These are phyloP conservation scores for Syncephalastrum monosporum DNA, from an alignment of 371 early-diverging fungal genomes.

Conservation along the genomic window DNA sequence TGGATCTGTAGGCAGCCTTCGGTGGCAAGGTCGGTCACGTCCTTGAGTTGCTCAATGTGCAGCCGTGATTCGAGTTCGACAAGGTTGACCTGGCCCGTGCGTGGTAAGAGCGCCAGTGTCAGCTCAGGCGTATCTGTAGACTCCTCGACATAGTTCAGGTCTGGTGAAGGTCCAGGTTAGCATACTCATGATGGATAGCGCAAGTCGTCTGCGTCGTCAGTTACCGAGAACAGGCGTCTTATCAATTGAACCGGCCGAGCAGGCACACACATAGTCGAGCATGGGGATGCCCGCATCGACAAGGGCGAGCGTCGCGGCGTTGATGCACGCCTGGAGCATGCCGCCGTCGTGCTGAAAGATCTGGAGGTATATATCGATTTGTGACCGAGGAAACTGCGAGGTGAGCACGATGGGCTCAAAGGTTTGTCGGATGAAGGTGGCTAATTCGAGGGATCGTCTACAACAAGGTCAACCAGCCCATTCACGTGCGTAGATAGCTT, in stretches of 20 bases:
- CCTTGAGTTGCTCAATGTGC: constrained; percentile 80
- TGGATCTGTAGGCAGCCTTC: constrained; percentile 86
- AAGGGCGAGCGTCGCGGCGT: constrained; percentile 92
- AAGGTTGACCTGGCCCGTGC: constrained; percentile 79
- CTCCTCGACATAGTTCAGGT: constrained; percentile 90
- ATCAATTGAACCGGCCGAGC: constrained; percentile 89
- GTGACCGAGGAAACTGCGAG: constrained; percentile 78
- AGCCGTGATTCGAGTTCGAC: constrained; percentile 88
- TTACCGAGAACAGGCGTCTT: constrained; percentile 78
- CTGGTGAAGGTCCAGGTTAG: constrained; percentile 30
- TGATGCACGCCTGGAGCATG: constrained; percentile 81
- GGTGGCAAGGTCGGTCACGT: constrained; percentile 74
- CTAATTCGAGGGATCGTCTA: constrained; percentile 84
- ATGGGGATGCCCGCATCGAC: constrained; percentile 98
- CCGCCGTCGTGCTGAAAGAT: constrained; percentile 94
- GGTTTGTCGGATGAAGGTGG: constrained; percentile 82
- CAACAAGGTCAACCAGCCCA: neutral
- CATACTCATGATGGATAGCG: neutral
- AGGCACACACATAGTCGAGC: constrained; percentile 93
- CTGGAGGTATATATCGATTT: constrained; percentile 91
- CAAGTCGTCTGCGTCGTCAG: neutral
- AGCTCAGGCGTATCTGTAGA: constrained; percentile 83
- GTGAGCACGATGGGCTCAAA: constrained; percentile 89
- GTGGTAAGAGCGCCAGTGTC: constrained; percentile 86
- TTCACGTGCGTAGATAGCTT: neutral